Evolutionary conservation across 345 rosid genomes (phyloP).

Genomic region (Brassica carinata): DNA sequence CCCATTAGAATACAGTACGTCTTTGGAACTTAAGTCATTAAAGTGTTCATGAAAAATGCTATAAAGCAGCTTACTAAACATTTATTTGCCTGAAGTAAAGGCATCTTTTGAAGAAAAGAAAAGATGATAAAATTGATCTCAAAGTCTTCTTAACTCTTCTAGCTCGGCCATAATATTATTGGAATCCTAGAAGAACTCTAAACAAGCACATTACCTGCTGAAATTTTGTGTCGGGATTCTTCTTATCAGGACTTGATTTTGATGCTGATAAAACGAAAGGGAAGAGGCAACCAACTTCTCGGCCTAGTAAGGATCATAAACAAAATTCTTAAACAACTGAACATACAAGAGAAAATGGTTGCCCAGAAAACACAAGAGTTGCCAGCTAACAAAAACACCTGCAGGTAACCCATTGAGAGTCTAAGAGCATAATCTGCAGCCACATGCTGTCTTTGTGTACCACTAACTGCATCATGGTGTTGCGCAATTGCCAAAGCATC

Average conservation of each 20-base stretch:
- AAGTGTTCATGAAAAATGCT: constrained; percentile 15
- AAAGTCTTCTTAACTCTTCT: constrained; percentile 2
- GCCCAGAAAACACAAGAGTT: constrained; percentile 10
- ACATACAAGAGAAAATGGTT: constrained; percentile 5
- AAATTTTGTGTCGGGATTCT: constrained; percentile 48
- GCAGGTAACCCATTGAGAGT: constrained; percentile 75
- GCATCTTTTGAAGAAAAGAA: constrained; percentile 7
- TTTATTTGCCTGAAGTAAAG: neutral
- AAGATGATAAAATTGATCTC: neutral
- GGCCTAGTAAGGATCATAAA: constrained; percentile 54
- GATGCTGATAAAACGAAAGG: constrained; percentile 62
- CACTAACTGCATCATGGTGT: constrained; percentile 99
- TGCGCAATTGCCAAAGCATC: constrained; percentile 94
- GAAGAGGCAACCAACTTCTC: constrained; percentile 81
- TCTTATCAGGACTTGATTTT: constrained; percentile 47
- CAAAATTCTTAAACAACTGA: constrained; percentile 21
- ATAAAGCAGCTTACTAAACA: neutral
- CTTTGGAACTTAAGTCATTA: constrained; percentile 10
- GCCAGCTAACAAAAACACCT: constrained; percentile 51
- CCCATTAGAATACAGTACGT: neutral
- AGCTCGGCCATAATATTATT: constrained; percentile 4
- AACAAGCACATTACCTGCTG: constrained; percentile 59
- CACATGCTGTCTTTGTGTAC: constrained; percentile 92
- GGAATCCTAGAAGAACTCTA: constrained; percentile 14
- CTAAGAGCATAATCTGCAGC: constrained; percentile 96